Base-by-base conservation (phyloP, 2,329 filamentous ascomycete species). In the Lecanicillium sp. region DNA sequence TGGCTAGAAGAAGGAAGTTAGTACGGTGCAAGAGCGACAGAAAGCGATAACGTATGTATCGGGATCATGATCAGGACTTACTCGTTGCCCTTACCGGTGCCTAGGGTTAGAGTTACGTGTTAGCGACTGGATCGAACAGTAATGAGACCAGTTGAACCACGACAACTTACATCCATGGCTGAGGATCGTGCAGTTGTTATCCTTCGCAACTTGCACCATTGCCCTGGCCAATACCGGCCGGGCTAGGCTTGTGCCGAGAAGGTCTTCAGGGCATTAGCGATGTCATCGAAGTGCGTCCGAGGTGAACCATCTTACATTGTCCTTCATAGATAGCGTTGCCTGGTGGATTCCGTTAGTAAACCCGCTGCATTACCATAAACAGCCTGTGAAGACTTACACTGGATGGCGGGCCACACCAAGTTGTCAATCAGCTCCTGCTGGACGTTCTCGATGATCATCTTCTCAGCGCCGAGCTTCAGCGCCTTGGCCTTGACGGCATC, bases 401-500 rank as follows among this genome's bases (percentile, higher is more conserved):
- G 79, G 47, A 88, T 73, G 42, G 83, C 83, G 41, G 76, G 80
- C 71, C 81, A 86, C 70, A 79, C 83, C 28, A 87, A 72, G 62
- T 86, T 74, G 51, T 85, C 79, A 46, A 88, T 73, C 56, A 88
- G 86, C 61, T 84, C 79, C 51, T 71, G 70, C 47, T 75, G 73
- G 41, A 86, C 67, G 56, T 87, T 74, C 43, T 69, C 64, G 48
- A 75, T 63, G 48, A 67, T 57, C 51, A 78, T 71, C 17, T 32
- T 32, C 39, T 50, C 46, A 18, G 48, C 46, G 6, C 48, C 46
- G 25, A 50, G 36, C 34, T 38, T 40, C 14, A 43, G 29, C 3
- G 81, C 82, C 68, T 85, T 84, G 51, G 70, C 68, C 60, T 80
- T 73, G 37, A 78, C 82, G 45, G 73, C 76, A 39, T 73, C 71